These are phyloP conservation scores for Fusarium solani-melongenae DNA, from an alignment of 2,329 filamentous ascomycete genomes.

Conservation along the genomic window DNA sequence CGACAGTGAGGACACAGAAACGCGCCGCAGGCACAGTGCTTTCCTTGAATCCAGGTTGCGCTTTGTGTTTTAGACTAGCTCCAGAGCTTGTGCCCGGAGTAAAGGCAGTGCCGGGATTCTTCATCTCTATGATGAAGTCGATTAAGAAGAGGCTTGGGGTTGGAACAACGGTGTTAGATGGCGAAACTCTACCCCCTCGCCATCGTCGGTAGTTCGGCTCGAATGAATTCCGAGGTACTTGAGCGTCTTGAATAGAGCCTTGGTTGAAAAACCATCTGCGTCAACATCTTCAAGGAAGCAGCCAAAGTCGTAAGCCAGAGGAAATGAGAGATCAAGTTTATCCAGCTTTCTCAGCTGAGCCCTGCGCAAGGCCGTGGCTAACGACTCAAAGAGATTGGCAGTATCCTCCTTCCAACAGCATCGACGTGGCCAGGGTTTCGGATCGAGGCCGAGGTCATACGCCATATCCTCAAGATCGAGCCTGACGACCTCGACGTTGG, in stretches of 20 bases:
- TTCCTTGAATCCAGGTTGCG: no score
- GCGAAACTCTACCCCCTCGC: constrained; percentile 1
- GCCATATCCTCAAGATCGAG: constrained; percentile 2
- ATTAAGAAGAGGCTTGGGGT: no score
- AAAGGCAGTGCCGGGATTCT: no score
- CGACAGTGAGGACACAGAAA: no score
- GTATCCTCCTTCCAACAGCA: background rate
- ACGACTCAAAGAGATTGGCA: constrained; percentile 1
- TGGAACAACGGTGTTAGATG: background rate
- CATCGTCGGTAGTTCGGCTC: background rate
- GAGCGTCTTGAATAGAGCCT: background rate
- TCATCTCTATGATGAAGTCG: no score
- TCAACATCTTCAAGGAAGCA: background rate
- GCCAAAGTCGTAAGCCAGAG: constrained; percentile 9
- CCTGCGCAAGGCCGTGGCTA: constrained; percentile 5
- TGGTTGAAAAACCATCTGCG: background rate
- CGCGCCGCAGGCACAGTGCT: no score
- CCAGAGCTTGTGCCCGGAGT: no score
- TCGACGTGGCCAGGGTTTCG: background rate
- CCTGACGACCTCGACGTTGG: background rate
- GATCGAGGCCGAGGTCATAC: background rate
- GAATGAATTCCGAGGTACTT: background rate
- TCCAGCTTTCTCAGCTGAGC: constrained; percentile 2
- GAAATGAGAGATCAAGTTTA: constrained; percentile 6
- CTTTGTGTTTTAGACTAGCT: no score